A percentile compares a stretch with the other conserved stretches of the same genome.
Conservation (phyloP, 164 flowering plant genomes). For the Berberis vulgaris region DNA sequence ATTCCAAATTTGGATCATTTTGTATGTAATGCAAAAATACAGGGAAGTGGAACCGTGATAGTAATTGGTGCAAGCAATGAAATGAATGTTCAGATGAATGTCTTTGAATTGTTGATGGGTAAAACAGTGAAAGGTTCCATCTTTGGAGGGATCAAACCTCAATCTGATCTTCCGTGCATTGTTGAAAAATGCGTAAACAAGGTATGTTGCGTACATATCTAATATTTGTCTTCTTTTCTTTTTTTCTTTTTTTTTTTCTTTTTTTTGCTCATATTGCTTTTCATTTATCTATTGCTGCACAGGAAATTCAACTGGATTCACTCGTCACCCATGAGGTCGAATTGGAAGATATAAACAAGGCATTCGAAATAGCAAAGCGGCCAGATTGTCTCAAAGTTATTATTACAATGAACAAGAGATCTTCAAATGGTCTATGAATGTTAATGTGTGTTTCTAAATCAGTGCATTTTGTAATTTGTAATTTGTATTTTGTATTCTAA, state of each 20-base stretch:
- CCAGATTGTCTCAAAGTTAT: conserved; percentile 35
- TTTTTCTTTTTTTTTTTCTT: background rate
- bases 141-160: conserved; percentile 40
- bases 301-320: conserved; percentile 37
- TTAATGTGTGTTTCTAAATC: too few relatives aligned
- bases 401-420: background rate
- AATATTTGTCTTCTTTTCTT: background rate
- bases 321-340: conserved; percentile 36
- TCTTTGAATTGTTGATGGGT: conserved; percentile 18
- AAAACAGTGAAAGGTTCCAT: conserved; percentile 34
- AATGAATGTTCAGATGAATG: conserved; percentile 9
- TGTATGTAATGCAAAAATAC: background rate
- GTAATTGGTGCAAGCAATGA: conserved; percentile 21
- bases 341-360: conserved; percentile 29
- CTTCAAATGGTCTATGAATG: too few relatives aligned
- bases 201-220: background rate
- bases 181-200: background rate
- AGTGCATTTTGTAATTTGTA: too few relatives aligned
- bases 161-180: conserved; percentile 21
- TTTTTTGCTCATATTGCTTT: background rate
- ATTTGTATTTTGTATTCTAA: too few relatives aligned
- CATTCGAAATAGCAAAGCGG: conserved; percentile 21
- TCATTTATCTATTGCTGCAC: background rate
- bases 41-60: conserved; percentile 33
- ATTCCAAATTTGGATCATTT: background rate